Evolutionary conservation across 176 grass and related monocot species (phyloP).

Genomic region (Avena eriantha): DNA sequence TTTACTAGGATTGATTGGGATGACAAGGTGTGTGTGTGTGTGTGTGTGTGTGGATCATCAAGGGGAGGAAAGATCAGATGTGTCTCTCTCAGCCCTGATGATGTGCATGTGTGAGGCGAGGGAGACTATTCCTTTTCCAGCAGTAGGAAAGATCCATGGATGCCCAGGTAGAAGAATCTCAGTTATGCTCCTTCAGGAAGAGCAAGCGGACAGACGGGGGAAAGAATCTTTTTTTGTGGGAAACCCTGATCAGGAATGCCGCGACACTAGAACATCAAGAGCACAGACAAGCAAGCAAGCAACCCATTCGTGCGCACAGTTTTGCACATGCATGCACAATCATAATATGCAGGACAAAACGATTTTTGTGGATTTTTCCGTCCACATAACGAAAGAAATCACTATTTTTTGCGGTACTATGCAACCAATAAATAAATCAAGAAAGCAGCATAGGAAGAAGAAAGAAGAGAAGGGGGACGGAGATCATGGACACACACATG

Average conservation of each 20-base stretch:
- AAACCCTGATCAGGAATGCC: slow-evolving; percentile 50
- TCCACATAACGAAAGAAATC: not conserved
- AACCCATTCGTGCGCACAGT: slow-evolving; percentile 36
- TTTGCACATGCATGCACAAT: slow-evolving; percentile 36
- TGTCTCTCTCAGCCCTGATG: not conserved
- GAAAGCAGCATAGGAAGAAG: not conserved
- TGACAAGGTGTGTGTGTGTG: not conserved
- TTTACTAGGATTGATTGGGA: not conserved
- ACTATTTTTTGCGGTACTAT: not conserved
- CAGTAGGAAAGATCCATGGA: slow-evolving; percentile 52
- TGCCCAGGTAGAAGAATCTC: slow-evolving; percentile 46
- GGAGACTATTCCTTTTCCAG: slow-evolving; percentile 54
- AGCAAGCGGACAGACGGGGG: slow-evolving; percentile 24
- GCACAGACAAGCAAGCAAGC: not conserved
- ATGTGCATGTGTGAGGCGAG: slow-evolving; percentile 28
- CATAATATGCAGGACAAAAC: slow-evolving; percentile 1
- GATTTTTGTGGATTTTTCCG: not conserved
- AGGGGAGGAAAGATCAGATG: not conserved
- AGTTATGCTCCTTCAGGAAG: slow-evolving; percentile 53
- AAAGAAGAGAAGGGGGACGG: not conserved
- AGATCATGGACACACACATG: slow-evolving; percentile 36
- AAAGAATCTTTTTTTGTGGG: slow-evolving; percentile 52
- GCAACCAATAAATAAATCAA: slow-evolving; percentile 25
- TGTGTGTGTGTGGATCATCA: not conserved
- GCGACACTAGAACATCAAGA: slow-evolving; percentile 40